A percentile compares a stretch with the other conserved stretches of the same genome.
Evolutionary conservation across 1,284 basidiomycete genomes (phyloP).

Genomic region (Vanrija sp.): DNA sequence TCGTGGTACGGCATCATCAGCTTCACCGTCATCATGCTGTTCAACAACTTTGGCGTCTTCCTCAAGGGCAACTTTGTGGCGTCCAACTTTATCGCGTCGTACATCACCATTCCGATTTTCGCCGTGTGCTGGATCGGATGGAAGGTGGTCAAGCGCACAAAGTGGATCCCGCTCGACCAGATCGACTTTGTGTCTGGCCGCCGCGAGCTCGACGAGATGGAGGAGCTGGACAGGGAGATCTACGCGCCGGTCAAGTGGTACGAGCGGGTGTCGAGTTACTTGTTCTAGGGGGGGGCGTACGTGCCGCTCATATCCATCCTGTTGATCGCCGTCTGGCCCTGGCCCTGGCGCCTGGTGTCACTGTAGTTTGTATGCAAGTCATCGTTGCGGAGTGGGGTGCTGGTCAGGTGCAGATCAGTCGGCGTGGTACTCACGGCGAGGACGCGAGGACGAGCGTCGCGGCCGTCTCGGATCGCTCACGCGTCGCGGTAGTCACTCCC

Average conservation of each 20-base stretch:
- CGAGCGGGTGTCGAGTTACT: conserved; percentile 21
- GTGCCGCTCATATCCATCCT: not conserved
- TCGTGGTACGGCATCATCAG: conserved; percentile 25
- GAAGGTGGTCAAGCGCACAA: conserved; percentile 58
- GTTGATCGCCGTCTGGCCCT: no score
- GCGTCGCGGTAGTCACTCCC: no score
- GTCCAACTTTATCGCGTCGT: conserved; percentile 45
- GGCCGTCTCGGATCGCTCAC: no score
- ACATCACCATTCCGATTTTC: conserved; percentile 42
- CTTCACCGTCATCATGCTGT: conserved; percentile 38
- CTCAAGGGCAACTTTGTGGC: conserved; percentile 57
- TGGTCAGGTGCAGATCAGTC: no score
- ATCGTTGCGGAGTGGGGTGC: no score
- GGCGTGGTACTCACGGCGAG: no score
- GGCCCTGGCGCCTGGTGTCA: no score
- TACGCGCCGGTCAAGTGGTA: conserved; percentile 23
- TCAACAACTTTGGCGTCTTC: conserved; percentile 54
- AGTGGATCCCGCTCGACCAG: conserved; percentile 54
- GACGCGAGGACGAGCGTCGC: no score
- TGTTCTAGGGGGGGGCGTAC: conserved; percentile 24
- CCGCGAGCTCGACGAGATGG: conserved; percentile 60
- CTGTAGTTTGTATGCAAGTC: no score
- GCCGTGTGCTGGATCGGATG: conserved; percentile 58
- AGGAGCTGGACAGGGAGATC: conserved; percentile 39
- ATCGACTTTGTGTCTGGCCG: conserved; percentile 65